These are phyloP conservation scores for Pseudozyma tsukubaensis DNA, from an alignment of 1,284 basidiomycete species.

Conservation along the genomic window DNA sequence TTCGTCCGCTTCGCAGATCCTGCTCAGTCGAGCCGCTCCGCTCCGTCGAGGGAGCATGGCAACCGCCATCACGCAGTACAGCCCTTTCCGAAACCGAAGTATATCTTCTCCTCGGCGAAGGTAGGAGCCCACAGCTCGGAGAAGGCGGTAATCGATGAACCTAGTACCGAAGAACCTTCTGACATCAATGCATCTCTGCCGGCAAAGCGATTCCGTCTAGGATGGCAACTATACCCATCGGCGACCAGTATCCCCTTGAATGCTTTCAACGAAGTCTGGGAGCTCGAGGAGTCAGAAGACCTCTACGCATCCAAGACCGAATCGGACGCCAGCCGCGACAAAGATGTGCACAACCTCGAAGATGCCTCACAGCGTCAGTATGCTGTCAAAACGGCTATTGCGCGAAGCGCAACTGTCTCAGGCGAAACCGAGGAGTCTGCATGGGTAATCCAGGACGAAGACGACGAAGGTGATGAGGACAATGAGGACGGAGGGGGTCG, in stretches of 20 bases:
- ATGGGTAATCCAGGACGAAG: conserved; percentile 25
- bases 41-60: neutral
- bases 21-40: neutral
- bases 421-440: conserved; percentile 10
- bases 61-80: conserved; percentile 5
- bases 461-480: conserved; percentile 21
- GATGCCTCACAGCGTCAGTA: conserved; percentile 3
- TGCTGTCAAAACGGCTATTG: conserved; percentile 24
- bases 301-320: conserved; percentile 22
- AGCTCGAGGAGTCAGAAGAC: conserved; percentile 56
- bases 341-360: neutral
- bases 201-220: conserved; percentile 7
- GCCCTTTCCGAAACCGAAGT: conserved; percentile 26
- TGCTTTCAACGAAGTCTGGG: conserved; percentile 61
- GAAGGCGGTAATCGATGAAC: neutral
- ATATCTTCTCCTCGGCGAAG: conserved; percentile 22
- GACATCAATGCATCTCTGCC: neutral
- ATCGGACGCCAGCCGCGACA: neutral
- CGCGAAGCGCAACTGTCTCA: neutral
- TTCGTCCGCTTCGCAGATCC: conserved; percentile 40
- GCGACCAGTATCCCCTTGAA: conserved; percentile 41
- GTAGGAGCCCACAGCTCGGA: neutral
- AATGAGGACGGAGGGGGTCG: conserved; percentile 3
- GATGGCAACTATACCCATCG: conserved; percentile 41
- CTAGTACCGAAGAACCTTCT: neutral